A percentile compares a stretch with the other conserved stretches of the same genome.
phyloP scores from a whole-genome alignment of 768 basidiomycete species.

The Xerocomellus intermedius region DNA sequence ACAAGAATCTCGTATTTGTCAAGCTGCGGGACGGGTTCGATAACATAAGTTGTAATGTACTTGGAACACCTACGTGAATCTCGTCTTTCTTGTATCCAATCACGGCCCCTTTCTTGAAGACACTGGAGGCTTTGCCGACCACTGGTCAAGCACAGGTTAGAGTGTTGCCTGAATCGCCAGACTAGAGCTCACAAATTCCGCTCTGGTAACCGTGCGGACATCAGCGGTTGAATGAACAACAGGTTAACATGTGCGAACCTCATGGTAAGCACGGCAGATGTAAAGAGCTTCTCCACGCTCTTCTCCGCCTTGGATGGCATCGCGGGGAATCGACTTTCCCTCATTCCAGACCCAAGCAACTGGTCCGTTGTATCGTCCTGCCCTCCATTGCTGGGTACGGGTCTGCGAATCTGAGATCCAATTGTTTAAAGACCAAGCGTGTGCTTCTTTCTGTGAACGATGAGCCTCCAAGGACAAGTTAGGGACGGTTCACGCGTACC shows the following conservation, averaged over 20 bases:
- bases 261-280: slow-evolving; percentile 56
- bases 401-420: slow-evolving; percentile 59
- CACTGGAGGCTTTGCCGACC: slow-evolving; percentile 60
- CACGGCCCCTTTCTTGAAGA: slow-evolving; percentile 59
- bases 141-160: slow-evolving; percentile 37
- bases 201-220: slow-evolving; percentile 37
- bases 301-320: slow-evolving; percentile 56
- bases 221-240: background rate
- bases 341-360: slow-evolving; percentile 62
- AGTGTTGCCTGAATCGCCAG: background rate
- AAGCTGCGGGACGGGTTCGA: slow-evolving; percentile 39
- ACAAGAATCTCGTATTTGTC: slow-evolving; percentile 69
- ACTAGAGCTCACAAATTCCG: slow-evolving; percentile 45
- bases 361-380: slow-evolving; percentile 43
- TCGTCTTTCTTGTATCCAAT: slow-evolving; percentile 63
- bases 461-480: background rate
- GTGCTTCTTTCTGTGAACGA: slow-evolving; percentile 44
- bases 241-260: slow-evolving; percentile 39
- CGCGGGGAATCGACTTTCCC: slow-evolving; percentile 56
- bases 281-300: slow-evolving; percentile 53
- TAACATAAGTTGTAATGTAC: background rate
- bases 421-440: slow-evolving; percentile 45
- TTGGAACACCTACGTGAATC: slow-evolving; percentile 46
- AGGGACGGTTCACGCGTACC: slow-evolving; percentile 30
- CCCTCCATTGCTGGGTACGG: slow-evolving; percentile 51